These are phyloP conservation scores for Kodamaea leandrae DNA, from an alignment of 805 yeast genomes.

Conservation along the genomic window DNA sequence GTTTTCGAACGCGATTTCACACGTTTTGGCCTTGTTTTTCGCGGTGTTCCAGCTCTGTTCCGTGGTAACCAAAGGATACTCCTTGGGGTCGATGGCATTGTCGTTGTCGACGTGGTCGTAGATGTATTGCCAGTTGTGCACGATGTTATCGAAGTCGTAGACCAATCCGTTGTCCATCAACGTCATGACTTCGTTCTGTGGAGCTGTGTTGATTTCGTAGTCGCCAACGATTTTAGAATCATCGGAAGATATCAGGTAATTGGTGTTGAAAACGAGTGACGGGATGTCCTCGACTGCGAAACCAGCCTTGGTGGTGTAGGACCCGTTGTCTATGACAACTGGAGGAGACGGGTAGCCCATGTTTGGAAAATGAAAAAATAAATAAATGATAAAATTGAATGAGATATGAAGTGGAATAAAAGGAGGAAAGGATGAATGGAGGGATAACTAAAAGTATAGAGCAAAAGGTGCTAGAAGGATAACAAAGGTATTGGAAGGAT, in stretches of 20 bases:
- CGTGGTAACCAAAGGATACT: conserved; percentile 62
- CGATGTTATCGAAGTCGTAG: conserved; percentile 71
- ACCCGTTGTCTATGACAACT: conserved; percentile 68
- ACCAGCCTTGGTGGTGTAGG: conserved; percentile 66
- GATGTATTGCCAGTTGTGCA: conserved; percentile 65
- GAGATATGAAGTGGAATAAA: not conserved
- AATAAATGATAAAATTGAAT: not conserved
- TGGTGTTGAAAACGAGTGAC: conserved; percentile 52
- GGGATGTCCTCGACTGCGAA: conserved; percentile 66
- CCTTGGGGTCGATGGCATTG: conserved; percentile 47
- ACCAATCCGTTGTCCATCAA: conserved; percentile 60
- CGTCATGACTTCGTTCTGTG: conserved; percentile 53
- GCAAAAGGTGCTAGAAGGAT: no score
- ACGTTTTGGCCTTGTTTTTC: conserved; percentile 53
- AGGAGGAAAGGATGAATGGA: no score
- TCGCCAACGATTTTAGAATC: conserved; percentile 41
- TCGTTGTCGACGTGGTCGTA: conserved; percentile 47
- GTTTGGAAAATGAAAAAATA: not conserved
- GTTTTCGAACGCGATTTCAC: conserved; percentile 73
- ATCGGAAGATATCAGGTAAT: conserved; percentile 41
- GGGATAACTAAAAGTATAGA: no score
- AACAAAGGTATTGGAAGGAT: no score
- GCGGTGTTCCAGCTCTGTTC: conserved; percentile 71
- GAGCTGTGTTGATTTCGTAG: conserved; percentile 43
- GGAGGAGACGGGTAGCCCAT: conserved; percentile 48